Evolutionary conservation across 2,329 filamentous ascomycete genomes (phyloP), one percentile per base, ranked within the genome.

Genomic region (Elsinoe fawcettii): DNA sequence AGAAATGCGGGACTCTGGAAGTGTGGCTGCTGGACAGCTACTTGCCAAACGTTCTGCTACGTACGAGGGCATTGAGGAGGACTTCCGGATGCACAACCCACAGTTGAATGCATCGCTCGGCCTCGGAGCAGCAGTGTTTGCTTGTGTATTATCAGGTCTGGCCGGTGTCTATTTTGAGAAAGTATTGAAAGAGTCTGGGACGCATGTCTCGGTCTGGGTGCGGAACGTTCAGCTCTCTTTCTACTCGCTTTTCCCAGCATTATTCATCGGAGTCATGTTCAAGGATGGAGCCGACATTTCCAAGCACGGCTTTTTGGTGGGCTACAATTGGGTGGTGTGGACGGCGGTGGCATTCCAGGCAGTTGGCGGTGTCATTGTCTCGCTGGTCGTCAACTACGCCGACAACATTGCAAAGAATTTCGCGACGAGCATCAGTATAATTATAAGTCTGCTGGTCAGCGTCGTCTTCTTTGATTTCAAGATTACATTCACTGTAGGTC

Each of bases 371-470:
- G 80, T 97, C 25, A 75, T 95, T n/a, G 85, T 89, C 8, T 87
- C 87, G 1, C 78, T 93, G 60, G 88, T 86, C 68, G 86, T 93
- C 70, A 88, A 86, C 61, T 88, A 90, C 67, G 84, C 87, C 4
- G 87, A 93, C 74, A 95, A 93, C 66, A 95, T 95, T 68, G 86
- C 89, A 59, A 95, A 95, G 77, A 96, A 93, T 69, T 91, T 95
- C 72, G 90, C 92, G 3, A 92, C 90, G 4, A 93, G 88, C 66
- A 88, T 95, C 61, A 96, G 90, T 66, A 95, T 97, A 60, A 77
- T 96, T 57, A 75, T 96, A 51, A 95, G 88, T 68, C 90, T 91
- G 62, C 63, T 96, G 12, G 88, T 88, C 55, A 96, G 90, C 67
- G 80, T 95, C 1, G 85, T 83, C 72, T 86, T 96, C 63, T 96